These are phyloP conservation scores for Alternaria alternata DNA, from an alignment of 2,329 filamentous ascomycete genomes.

Conservation along the genomic window DNA sequence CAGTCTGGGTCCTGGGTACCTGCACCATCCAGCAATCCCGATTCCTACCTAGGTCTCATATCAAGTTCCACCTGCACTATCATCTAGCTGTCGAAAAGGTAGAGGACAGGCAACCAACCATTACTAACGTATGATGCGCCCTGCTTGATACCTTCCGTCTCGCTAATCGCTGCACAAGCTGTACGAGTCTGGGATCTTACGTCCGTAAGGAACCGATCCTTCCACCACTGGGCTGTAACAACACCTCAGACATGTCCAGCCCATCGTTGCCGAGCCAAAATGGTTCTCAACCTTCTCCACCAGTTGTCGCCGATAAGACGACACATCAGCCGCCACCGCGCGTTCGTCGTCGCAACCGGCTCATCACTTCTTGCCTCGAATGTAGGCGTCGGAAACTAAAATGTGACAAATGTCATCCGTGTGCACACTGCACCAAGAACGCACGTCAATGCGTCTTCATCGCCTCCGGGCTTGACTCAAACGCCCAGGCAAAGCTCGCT, in stretches of 20 bases:
- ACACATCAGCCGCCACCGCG: constrained; percentile 35
- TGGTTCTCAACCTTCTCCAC: constrained; percentile 4
- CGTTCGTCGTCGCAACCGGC: constrained; percentile 48
- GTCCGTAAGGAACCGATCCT: constrained; percentile 8
- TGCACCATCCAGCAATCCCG: neutral
- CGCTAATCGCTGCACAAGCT: constrained; percentile 9
- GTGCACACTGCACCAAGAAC: constrained; percentile 69
- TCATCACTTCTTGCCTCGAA: constrained; percentile 52
- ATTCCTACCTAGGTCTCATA: neutral
- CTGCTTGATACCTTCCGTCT: constrained; percentile 3
- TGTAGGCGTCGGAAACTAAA: constrained; percentile 76
- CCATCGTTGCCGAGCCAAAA: constrained; percentile 9
- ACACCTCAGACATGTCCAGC: constrained; percentile 14
- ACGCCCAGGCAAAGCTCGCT: constrained; percentile 72
- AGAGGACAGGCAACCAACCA: neutral
- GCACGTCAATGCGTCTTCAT: constrained; percentile 68
- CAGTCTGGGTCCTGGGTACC: neutral
- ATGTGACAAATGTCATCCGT: constrained; percentile 77
- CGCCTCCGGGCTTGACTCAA: constrained; percentile 72
- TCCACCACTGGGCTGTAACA: neutral
- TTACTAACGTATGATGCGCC: constrained; percentile 5
- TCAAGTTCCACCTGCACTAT: too few relatives aligned
- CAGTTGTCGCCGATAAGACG: constrained; percentile 23
- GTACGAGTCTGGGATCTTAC: neutral
- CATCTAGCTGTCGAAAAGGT: neutral